These are phyloP conservation scores for Colletotrichum zoysiae DNA, from an alignment of 2,329 filamentous ascomycete species.

Conservation along the genomic window DNA sequence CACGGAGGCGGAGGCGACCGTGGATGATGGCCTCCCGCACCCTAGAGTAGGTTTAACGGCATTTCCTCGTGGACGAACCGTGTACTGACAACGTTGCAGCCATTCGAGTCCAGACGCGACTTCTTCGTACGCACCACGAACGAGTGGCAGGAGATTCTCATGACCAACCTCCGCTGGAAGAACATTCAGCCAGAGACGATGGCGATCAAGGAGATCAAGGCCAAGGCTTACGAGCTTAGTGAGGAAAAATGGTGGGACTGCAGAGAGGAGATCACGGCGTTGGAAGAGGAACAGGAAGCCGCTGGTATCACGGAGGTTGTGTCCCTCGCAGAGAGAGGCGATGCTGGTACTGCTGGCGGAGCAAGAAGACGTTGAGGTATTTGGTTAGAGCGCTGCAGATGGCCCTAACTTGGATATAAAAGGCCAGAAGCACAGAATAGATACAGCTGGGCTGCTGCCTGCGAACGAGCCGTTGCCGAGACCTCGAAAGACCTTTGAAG, in stretches of 20 bases:
- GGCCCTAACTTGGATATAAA: neutral
- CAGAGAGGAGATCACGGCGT: conserved; percentile 88
- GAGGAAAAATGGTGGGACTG: conserved; percentile 99
- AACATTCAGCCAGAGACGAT: conserved; percentile 75
- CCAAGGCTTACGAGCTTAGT: conserved; percentile 88
- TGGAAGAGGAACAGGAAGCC: conserved; percentile 97
- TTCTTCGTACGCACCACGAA: conserved; percentile 91
- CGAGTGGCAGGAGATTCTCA: conserved; percentile 90
- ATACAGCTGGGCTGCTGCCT: neutral
- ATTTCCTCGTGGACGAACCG: neutral
- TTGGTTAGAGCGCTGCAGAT: neutral
- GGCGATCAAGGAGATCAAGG: conserved; percentile 90
- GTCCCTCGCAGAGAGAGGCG: conserved; percentile 80
- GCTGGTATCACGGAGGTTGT: conserved; percentile 96
- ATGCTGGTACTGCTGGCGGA: conserved; percentile 64
- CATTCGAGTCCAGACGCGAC: conserved; percentile 90
- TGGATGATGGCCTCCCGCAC: conserved; percentile 82
- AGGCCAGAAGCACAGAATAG: neutral
- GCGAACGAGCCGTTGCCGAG: neutral
- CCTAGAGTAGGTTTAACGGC: conserved; percentile 60
- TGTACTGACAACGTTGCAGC: conserved; percentile 60
- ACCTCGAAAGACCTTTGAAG: neutral
- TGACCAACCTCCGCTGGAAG: conserved; percentile 79
- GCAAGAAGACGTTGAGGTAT: conserved; percentile 41
- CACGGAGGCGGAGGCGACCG: conserved; percentile 62